A percentile compares a stretch with the other conserved stretches of the same genome.
Conservation (phyloP, 176 grass and related monocot species). For the Cenchrus purpureus region DNA sequence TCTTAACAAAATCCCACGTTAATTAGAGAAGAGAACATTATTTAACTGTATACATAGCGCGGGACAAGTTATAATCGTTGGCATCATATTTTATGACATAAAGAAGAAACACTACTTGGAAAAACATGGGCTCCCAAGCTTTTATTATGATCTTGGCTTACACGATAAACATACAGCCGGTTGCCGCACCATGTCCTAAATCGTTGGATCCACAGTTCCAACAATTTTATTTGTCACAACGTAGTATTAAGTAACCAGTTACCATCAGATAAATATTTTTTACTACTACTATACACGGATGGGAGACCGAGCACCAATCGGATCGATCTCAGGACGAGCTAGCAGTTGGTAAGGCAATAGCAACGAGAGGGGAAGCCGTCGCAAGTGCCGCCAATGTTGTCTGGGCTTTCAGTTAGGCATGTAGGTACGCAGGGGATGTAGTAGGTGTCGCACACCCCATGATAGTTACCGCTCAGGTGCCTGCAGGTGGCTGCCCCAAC, state of each 20-base stretch:
- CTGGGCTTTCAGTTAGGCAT: background rate
- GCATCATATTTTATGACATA: background rate
- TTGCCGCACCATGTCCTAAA: background rate
- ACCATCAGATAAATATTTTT: background rate
- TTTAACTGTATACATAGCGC: too few relatives aligned
- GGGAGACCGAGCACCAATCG: background rate
- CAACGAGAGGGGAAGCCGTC: background rate
- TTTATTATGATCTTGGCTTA: background rate
- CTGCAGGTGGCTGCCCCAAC: slow-evolving; percentile 1
- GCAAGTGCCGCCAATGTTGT: background rate
- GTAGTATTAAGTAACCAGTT: background rate
- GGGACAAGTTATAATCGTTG: background rate
- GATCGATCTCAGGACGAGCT: background rate
- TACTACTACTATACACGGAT: background rate
- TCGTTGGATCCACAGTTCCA: background rate
- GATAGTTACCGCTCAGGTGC: background rate
- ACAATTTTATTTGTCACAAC: background rate
- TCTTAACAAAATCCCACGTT: too few relatives aligned
- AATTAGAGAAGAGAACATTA: too few relatives aligned
- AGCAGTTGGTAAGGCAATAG: background rate
- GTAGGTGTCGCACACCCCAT: background rate
- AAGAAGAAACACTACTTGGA: background rate
- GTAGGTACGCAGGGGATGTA: background rate
- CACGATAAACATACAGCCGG: background rate
- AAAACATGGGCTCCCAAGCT: background rate